Percentiles rank a stretch among this genome's conserved stretches.
Evolutionary conservation across 2,329 filamentous ascomycete genomes (phyloP).

Genomic region (Colletotrichum shisoi): DNA sequence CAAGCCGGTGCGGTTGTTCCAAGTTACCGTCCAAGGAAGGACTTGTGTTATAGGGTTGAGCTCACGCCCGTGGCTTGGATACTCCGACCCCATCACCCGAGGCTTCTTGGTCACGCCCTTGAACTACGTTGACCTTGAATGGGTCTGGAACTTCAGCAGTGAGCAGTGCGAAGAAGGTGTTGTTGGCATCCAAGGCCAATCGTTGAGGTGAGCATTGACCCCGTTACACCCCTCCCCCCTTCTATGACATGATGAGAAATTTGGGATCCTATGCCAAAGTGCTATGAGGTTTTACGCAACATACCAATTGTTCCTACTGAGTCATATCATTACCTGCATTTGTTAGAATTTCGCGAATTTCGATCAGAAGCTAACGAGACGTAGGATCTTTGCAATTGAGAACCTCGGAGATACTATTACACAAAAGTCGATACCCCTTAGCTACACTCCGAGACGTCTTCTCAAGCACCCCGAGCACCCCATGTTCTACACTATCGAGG

Average conservation of each 20-base stretch:
- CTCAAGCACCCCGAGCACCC: slow-evolving; percentile 86
- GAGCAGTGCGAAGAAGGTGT: slow-evolving; percentile 93
- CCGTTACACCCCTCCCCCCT: slow-evolving; percentile 45
- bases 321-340: slow-evolving; percentile 40
- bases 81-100: slow-evolving; percentile 85
- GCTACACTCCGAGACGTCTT: slow-evolving; percentile 89
- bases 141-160: slow-evolving; percentile 95
- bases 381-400: slow-evolving; percentile 87
- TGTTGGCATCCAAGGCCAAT: slow-evolving; percentile 90
- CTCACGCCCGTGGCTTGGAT: slow-evolving; percentile 94
- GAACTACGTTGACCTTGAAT: slow-evolving; percentile 86
- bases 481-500: slow-evolving; percentile 92
- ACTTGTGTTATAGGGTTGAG: slow-evolving; percentile 88
- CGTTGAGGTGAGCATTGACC: slow-evolving; percentile 71
- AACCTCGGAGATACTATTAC: slow-evolving; percentile 85
- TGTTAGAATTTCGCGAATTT: slow-evolving; percentile 16
- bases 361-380: slow-evolving; percentile 47
- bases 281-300: slow-evolving; percentile 66
- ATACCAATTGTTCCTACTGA: slow-evolving; percentile 99
- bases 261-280: slow-evolving; percentile 63
- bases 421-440: slow-evolving; percentile 83
- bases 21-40: slow-evolving; percentile 85
- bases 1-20: slow-evolving; percentile 87
- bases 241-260: slow-evolving; percentile 68
- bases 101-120: slow-evolving; percentile 92